phyloP scores from a whole-genome alignment of 805 yeast genomes.

The Kluyveromyces siamensis region DNA sequence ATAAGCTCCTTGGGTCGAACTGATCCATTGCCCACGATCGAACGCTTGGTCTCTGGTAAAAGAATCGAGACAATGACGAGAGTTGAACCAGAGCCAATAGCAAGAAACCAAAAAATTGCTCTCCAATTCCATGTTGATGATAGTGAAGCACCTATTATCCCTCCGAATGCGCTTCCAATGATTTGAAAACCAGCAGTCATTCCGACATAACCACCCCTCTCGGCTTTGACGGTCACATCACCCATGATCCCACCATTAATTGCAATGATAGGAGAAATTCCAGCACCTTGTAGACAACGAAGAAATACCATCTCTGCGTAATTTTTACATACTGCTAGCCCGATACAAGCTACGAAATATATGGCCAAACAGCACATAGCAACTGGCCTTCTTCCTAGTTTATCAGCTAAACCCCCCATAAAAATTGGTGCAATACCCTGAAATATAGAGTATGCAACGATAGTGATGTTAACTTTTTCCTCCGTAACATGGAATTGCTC shows the following conservation, averaged over 20 bases:
- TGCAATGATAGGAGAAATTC: conserved; percentile 68
- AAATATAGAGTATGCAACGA: conserved; percentile 64
- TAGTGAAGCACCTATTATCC: conserved; percentile 47
- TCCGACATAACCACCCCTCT: conserved; percentile 68
- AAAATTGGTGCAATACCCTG: conserved; percentile 74
- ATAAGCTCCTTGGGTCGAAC: conserved; percentile 37
- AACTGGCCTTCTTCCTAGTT: conserved; percentile 63
- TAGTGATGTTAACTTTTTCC: conserved; percentile 56
- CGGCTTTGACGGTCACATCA: conserved; percentile 55
- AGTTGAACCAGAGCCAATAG: conserved; percentile 50
- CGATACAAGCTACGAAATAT: conserved; percentile 55
- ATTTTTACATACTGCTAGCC: conserved; percentile 47
- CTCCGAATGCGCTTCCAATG: conserved; percentile 71
- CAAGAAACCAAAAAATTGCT: conserved; percentile 67
- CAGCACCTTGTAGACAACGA: conserved; percentile 69
- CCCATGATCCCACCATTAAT: conserved; percentile 64
- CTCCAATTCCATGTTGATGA: conserved; percentile 55
- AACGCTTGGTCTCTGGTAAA: conserved; percentile 70
- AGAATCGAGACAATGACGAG: conserved; percentile 27
- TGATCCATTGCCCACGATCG: conserved; percentile 69
- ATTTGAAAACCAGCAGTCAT: conserved; percentile 54
- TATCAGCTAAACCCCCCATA: conserved; percentile 61
- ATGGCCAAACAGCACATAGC: conserved; percentile 44
- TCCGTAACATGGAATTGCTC: conserved; percentile 44
- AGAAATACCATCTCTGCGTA: conserved; percentile 58